A percentile compares a stretch with the other conserved stretches of the same genome.
Conservation (phyloP, 306 rosid genomes). For the Cyamopsis tetragonoloba region DNA sequence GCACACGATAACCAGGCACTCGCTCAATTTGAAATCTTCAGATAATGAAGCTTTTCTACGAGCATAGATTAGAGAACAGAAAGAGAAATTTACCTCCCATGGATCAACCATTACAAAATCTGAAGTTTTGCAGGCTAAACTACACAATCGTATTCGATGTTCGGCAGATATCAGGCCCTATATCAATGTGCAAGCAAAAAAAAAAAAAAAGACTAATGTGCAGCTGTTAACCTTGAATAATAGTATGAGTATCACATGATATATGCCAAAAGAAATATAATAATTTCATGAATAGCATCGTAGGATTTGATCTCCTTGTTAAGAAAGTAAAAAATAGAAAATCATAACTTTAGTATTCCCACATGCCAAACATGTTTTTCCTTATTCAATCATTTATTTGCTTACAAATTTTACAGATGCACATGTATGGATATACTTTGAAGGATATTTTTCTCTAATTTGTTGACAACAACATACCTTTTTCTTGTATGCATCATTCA, state of each 20-base stretch:
- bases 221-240: not conserved
- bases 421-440: not conserved
- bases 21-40: not conserved
- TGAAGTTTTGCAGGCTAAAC: conserved; percentile 71
- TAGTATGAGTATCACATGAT: not conserved
- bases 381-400: conserved; percentile 8
- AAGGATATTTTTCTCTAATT: not conserved
- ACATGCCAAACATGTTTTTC: not conserved
- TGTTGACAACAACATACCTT: conserved; percentile 40
- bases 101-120: conserved; percentile 88
- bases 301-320: not conserved
- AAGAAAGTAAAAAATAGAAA: not conserved
- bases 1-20: not conserved
- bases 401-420: not conserved
- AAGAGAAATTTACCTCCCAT: conserved; percentile 68
- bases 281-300: not conserved
- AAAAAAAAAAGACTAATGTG: conserved; percentile 8
- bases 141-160: conserved; percentile 62
- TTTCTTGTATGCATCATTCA: conserved; percentile 91
- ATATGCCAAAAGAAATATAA: not conserved
- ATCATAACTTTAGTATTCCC: not conserved
- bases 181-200: conserved; percentile 15
- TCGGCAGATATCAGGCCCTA: conserved; percentile 74
- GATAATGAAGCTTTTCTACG: not conserved
- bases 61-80: not conserved